Conservation (phyloP, 345 rosid genomes). For the Gossypium mustelinum region DNA sequence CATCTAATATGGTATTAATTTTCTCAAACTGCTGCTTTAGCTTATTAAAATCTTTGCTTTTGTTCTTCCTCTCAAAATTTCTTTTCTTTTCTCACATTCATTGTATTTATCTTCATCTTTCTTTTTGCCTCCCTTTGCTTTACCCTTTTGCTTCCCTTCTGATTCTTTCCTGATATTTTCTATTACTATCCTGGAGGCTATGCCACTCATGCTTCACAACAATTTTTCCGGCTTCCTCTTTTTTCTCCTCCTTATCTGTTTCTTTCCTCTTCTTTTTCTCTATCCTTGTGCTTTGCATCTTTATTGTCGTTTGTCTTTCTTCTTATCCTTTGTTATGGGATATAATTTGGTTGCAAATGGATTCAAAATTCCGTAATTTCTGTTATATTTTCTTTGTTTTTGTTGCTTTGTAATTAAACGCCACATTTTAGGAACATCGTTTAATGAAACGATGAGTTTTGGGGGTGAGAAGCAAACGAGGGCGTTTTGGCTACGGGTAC, state of each 20-base stretch:
- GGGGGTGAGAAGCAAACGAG: too few species aligned
- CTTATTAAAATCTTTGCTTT: constrained; percentile 40
- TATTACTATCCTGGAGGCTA: constrained; percentile 25
- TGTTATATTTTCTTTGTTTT: too few species aligned
- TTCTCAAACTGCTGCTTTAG: constrained; percentile 54
- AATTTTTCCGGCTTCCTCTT: constrained; percentile 14
- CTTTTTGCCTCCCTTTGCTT: constrained; percentile 24
- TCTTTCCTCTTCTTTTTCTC: not conserved
- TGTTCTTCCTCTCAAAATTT: constrained; percentile 39
- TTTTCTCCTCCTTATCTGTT: constrained; percentile 8
- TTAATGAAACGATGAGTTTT: too few species aligned
- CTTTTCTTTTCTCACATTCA: constrained; percentile 38
- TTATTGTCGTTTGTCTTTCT: constrained; percentile 10
- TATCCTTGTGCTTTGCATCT: constrained; percentile 6
- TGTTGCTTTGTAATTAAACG: too few species aligned
- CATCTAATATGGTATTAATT: constrained; percentile 49
- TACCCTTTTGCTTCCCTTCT: constrained; percentile 23
- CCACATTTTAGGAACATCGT: too few species aligned
- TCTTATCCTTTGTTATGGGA: not conserved
- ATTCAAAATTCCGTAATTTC: too few species aligned
- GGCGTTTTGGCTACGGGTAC: too few species aligned
- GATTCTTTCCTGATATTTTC: constrained; percentile 20
- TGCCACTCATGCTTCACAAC: constrained; percentile 18
- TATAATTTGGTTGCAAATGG: too few species aligned
- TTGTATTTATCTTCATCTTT: constrained; percentile 28